A percentile compares a stretch with the other conserved stretches of the same genome.
These are phyloP conservation scores for Tuber aestivum DNA, from an alignment of 495 filamentous ascomycete species.

Conservation along the genomic window DNA sequence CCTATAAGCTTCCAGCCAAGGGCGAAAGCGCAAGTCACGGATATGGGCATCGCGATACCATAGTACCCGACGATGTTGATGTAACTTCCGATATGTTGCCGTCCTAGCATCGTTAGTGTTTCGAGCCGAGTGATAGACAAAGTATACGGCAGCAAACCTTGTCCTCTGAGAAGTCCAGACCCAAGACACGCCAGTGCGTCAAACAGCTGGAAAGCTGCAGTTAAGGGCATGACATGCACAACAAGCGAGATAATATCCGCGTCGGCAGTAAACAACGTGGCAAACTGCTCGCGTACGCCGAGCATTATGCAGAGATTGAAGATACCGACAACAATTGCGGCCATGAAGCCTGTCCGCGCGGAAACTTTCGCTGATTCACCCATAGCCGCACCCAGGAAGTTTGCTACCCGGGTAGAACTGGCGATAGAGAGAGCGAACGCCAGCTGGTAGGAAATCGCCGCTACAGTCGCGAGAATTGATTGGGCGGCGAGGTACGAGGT, in stretches of 20 bases:
- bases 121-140: not conserved
- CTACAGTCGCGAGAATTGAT: conserved; percentile 53
- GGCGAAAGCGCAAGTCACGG: conserved; percentile 67
- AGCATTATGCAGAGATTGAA: conserved; percentile 68
- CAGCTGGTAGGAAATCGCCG: conserved; percentile 55
- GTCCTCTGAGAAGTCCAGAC: conserved; percentile 75
- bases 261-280: conserved; percentile 73
- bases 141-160: conserved; percentile 20
- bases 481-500: conserved; percentile 62
- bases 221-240: conserved; percentile 65
- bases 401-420: conserved; percentile 58
- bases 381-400: conserved; percentile 63
- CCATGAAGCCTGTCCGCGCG: conserved; percentile 54
- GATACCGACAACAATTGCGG: conserved; percentile 61
- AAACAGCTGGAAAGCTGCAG: conserved; percentile 81
- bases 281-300: conserved; percentile 60
- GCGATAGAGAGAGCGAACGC: conserved; percentile 60
- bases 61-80: conserved; percentile 83
- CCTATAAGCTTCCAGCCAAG: conserved; percentile 67
- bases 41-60: conserved; percentile 73
- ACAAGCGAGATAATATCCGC: conserved; percentile 70
- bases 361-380: conserved; percentile 64
- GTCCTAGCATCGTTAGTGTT: conserved; percentile 49
- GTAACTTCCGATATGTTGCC: conserved; percentile 83
- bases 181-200: conserved; percentile 71